Base-by-base conservation (phyloP, 2,329 filamentous ascomycete species). In the Alternaria atra region DNA sequence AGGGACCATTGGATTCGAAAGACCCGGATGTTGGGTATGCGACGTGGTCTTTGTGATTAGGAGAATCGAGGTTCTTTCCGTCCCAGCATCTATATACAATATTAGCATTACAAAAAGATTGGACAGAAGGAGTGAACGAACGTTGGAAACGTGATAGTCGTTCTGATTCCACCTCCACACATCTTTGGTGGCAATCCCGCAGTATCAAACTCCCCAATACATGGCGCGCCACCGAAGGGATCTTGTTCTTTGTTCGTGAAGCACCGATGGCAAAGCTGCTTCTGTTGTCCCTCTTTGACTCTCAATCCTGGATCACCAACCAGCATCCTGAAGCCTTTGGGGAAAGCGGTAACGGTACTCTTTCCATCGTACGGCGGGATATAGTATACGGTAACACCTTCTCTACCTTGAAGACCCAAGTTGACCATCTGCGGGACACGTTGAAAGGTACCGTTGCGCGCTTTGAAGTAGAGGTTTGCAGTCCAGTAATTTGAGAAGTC, bases 11-110 rank as follows among this genome's bases (percentile, higher is more conserved):
- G 42, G 61, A 66, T 47, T 72, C 68, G 40, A 73, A 72, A 3
- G 66, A 64, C 1, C 68, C 68, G 15, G 53, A 53, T 29, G 43
- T 39, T 64, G 66, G 67, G 66, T 53, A 81, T 71, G 67, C 73
- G n/a, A 82, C 79, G 64, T 82, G 87, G 63, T 81, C 81, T 77
- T 83, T 84, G 81, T 89, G 86, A 74, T 88, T 82, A 0, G 71
- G 56, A 25, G 83, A 84, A 68, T 86, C 84, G 6, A 80, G 48
- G 71, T 83, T 82, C 68, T 78, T 79, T 59, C 82, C 82, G 61
- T 84, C 81, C 82, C 82, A 84, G 77, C 82, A 73, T 56, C 51
- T 53, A 4, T 12, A 5, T 30, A 6, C 15, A 17, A 30, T 8
- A 12, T 53, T 8, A 53, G 51, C 17, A 7, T 43, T 7, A 17